Evolutionary conservation across 2,329 filamentous ascomycete genomes (phyloP).

Genomic region (Calonectria fujianensis): DNA sequence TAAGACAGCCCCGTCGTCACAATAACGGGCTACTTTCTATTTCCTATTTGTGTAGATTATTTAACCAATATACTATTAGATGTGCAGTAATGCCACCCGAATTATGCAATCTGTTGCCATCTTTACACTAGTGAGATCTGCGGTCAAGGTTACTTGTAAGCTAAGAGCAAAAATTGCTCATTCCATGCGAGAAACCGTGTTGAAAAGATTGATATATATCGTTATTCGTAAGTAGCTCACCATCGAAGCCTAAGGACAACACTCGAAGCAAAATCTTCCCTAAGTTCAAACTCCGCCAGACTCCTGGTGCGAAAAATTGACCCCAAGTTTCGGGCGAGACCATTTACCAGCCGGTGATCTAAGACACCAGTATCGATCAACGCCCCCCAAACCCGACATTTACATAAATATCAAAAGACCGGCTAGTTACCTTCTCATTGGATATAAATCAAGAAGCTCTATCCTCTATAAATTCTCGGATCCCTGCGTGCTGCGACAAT

Average conservation of each 20-base stretch:
- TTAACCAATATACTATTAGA: background rate
- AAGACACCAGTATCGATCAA: background rate
- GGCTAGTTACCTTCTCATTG: background rate
- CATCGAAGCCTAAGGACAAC: background rate
- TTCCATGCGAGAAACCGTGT: background rate
- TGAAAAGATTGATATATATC: background rate
- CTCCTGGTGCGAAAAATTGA: background rate
- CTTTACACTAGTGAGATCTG: too few species aligned
- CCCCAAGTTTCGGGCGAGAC: background rate
- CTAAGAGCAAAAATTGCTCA: background rate
- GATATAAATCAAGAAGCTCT: background rate
- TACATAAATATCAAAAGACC: background rate
- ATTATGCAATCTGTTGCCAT: background rate
- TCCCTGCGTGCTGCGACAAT: conserved; percentile 34
- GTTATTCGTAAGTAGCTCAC: background rate
- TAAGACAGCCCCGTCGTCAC: background rate
- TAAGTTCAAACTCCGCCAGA: background rate
- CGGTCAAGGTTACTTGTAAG: background rate
- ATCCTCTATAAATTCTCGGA: background rate
- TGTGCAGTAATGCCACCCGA: background rate
- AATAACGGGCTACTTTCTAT: background rate
- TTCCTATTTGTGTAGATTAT: conserved; percentile 18
- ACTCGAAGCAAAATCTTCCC: background rate
- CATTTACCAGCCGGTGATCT: background rate
- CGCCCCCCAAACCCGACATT: background rate